Evolutionary conservation across 441 rosid genomes (phyloP).

Genomic region (Lepidium campestre): DNA sequence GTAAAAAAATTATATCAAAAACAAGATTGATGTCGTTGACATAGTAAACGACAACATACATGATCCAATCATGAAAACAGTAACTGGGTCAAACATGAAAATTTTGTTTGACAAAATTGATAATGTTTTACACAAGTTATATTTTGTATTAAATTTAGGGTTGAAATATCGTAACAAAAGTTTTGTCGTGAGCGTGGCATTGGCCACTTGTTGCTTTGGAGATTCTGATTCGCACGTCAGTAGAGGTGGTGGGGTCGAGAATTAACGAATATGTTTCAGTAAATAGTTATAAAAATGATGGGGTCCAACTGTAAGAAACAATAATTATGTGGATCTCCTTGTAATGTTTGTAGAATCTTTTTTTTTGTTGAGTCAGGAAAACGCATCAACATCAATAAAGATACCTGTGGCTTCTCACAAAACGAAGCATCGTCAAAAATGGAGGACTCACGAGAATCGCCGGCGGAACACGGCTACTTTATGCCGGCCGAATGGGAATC

Average conservation of each 20-base stretch:
- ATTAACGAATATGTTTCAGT: background rate
- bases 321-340: background rate
- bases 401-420: background rate
- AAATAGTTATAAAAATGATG: background rate
- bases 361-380: background rate
- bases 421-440: background rate
- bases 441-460: constrained; percentile 50
- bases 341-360: background rate
- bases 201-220: too few species aligned
- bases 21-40: too few species aligned
- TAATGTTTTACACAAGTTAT: too few species aligned
- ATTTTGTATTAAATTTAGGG: too few species aligned
- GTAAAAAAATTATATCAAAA: too few species aligned
- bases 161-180: too few species aligned
- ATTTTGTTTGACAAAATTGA: too few species aligned
- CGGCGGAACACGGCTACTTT: constrained; percentile 48
- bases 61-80: too few species aligned
- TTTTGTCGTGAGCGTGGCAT: too few species aligned
- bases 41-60: too few species aligned
- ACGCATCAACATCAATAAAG: background rate
- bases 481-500: constrained; percentile 99
- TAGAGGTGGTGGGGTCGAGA: background rate
- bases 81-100: too few species aligned
- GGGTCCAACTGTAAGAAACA: background rate
- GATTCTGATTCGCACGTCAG: constrained; percentile 15